Evolutionary conservation across 768 basidiomycete genomes (phyloP), one percentile per base, ranked within the genome.

Genomic region (Pleurotus ostreatus): DNA sequence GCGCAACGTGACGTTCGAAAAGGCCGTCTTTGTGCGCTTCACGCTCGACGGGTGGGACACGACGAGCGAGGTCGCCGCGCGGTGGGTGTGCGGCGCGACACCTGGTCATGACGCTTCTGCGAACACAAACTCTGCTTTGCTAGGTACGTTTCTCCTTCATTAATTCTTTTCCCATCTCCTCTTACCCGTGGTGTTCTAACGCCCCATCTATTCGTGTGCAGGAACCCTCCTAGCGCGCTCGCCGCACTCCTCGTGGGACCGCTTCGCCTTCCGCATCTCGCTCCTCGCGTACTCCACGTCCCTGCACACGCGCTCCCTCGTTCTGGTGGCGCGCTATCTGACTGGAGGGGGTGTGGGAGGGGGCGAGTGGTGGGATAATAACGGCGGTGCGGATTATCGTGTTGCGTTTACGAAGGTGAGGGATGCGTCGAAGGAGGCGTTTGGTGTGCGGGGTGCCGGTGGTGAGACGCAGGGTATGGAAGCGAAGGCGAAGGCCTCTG

Each of bases 11-110:
- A 75, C 89, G 0, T 98, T 89, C 59, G 86, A 90, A 68, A 98
- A 98, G 71, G 77, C 81, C 51, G 86, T 98, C 46, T 85, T 82
- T 0, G 79, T 97, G 0, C 77, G 95, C 1, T 98, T 95, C 68
- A 98, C 96, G 1, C 76, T 96, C 46, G 96, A 98, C 69, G 85
- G 89, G 47, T 98, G 96, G 96, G 84, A 88, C 60, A 98, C 95
- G 2, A 90, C 91, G 0, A 87, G 84, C 43, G 96, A 98, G 67
- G 93, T 97, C 30, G 59, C 70, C 44, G 86, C 78, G 16, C 70
- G 64, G 45, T 70, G 85, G 58, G 63, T 71, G 38, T n/a, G 38
- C 4, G 12, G 34, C 22, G 30, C 30, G 8, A 11, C 30, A 20
- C 20, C 20, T 20, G 20, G 20, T 20, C 20, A 20, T 20, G 20